Evolutionary conservation across 75 land plant species (phyloP).

Genomic region (Pseudotsuga menziesii): DNA sequence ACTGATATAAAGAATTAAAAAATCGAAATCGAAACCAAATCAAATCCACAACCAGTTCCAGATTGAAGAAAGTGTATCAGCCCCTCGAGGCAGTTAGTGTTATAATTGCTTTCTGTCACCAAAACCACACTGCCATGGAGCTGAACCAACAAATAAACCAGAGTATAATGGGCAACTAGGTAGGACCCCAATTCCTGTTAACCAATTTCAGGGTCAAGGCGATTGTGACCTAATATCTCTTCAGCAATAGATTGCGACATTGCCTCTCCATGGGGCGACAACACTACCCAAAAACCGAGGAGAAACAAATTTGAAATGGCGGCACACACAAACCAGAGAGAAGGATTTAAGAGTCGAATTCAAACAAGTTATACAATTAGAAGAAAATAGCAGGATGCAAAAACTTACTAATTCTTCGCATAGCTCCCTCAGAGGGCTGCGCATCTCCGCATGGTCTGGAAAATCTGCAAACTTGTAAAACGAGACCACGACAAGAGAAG

Average conservation of each 20-base stretch:
- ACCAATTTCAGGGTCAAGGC: neutral
- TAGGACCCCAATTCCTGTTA: too few relatives aligned
- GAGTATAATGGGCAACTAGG: neutral
- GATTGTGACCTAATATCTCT: too few relatives aligned
- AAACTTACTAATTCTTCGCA: constrained; percentile 70
- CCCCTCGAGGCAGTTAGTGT: neutral
- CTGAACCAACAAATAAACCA: neutral
- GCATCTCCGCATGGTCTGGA: constrained; percentile 69
- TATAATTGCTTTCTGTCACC: neutral
- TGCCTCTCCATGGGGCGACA: too few relatives aligned
- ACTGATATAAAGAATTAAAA: too few relatives aligned
- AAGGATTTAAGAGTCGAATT: too few relatives aligned
- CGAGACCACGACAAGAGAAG: constrained; percentile 70
- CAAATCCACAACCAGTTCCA: neutral
- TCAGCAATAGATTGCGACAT: too few relatives aligned
- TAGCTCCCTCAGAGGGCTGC: constrained; percentile 73
- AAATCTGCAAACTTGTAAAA: constrained; percentile 98
- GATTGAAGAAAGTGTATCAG: neutral
- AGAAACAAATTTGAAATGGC: too few relatives aligned
- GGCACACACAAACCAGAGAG: too few relatives aligned
- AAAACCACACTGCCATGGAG: neutral
- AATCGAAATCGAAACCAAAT: too few relatives aligned
- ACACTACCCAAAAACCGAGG: too few relatives aligned
- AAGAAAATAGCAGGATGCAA: too few relatives aligned
- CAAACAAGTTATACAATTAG: too few relatives aligned